Evolutionary conservation across 208 protist species (phyloP).

Genomic region (Trichomonas tenax): DNA sequence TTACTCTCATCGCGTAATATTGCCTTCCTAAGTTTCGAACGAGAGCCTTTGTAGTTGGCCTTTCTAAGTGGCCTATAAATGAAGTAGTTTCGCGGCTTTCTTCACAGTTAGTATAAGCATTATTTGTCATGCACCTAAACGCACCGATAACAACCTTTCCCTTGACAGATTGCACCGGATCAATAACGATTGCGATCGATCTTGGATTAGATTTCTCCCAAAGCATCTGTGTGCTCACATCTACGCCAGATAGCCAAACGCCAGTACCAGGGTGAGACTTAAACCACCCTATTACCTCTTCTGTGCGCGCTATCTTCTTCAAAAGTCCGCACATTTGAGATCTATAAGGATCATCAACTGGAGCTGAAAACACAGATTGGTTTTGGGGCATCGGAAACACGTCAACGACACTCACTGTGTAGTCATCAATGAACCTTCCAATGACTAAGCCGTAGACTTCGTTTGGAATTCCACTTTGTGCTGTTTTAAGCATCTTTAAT

Average conservation of each 20-base stretch:
- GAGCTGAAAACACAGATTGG: not conserved
- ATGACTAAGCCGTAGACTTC: slow-evolving; percentile 99
- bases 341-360: slow-evolving; percentile 96
- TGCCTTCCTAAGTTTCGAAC: slow-evolving; percentile 88
- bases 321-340: slow-evolving; percentile 99
- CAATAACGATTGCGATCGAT: slow-evolving; percentile 96
- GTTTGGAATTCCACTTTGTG: slow-evolving; percentile 91
- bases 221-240: slow-evolving; percentile 92
- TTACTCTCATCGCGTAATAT: slow-evolving; percentile 98
- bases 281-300: slow-evolving; percentile 99
- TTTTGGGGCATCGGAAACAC: slow-evolving; percentile 98
- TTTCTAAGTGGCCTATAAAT: slow-evolving; percentile 94
- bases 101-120: slow-evolving; percentile 61
- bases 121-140: slow-evolving; percentile 86
- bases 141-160: slow-evolving; percentile 99
- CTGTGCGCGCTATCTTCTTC: slow-evolving; percentile 80
- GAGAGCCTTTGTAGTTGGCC: slow-evolving; percentile 81
- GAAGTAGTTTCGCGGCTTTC: slow-evolving; percentile 96
- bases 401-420: slow-evolving; percentile 92
- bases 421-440: slow-evolving; percentile 98
- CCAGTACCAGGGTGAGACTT: slow-evolving; percentile 99
- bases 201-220: slow-evolving; percentile 69
- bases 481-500: slow-evolving; percentile 98
- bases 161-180: slow-evolving; percentile 97
- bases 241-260: slow-evolving; percentile 97